These are phyloP conservation scores for Posidonia australis DNA, from an alignment of 106 monocot genomes.

Conservation along the genomic window DNA sequence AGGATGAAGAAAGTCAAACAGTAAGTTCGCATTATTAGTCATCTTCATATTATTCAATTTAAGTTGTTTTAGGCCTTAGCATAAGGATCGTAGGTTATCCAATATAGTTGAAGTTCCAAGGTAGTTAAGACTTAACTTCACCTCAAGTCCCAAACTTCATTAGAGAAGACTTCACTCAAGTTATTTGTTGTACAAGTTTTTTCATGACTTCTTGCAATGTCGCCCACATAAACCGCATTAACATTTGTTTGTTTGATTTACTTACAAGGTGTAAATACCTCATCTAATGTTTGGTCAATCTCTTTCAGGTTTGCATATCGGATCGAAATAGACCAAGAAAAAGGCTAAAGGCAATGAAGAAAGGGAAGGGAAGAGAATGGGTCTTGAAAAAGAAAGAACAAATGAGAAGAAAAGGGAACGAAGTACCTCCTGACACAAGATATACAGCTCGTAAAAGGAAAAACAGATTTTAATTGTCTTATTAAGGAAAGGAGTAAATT, in stretches of 20 bases:
- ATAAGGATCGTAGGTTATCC: not conserved
- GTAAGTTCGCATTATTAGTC: constrained; percentile 28
- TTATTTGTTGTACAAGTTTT: too few relatives aligned
- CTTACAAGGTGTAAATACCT: not conserved
- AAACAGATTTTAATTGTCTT: constrained; percentile 36
- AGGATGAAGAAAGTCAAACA: constrained; percentile 52
- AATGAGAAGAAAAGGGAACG: constrained; percentile 57
- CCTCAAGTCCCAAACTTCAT: too few relatives aligned
- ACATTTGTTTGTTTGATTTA: not conserved
- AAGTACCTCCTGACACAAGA: constrained; percentile 67
- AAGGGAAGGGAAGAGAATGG: constrained; percentile 71
- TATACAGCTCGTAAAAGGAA: constrained; percentile 87
- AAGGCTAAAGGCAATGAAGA: constrained; percentile 43
- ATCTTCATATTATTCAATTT: not conserved
- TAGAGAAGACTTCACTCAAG: too few relatives aligned
- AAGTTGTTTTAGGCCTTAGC: not conserved
- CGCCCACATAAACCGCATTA: not conserved
- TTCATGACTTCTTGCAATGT: too few relatives aligned
- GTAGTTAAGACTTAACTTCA: too few relatives aligned
- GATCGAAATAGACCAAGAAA: constrained; percentile 71
- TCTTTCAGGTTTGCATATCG: constrained; percentile 55
- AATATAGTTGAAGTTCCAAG: too few relatives aligned
- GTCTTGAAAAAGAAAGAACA: constrained; percentile 85
- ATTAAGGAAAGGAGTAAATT: too few relatives aligned
- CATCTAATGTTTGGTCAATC: not conserved